Conservation (phyloP, 2,329 filamentous ascomycete species). For the Clonostachys chloroleuca region DNA sequence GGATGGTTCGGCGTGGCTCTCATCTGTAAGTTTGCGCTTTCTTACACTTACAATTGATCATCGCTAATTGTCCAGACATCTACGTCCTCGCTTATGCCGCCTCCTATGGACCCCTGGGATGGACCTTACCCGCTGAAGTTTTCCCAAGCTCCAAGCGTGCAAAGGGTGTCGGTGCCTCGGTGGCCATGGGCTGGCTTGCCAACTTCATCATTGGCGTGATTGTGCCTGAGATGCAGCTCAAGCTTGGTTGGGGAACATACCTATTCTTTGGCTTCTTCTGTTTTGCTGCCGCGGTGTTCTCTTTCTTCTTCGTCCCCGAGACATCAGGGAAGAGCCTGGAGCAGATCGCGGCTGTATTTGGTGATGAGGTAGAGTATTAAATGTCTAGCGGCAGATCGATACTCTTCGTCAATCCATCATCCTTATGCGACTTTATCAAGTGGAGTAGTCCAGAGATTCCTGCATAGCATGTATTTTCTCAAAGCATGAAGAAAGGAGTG, state of each 20-base stretch:
- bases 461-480: too few relatives aligned
- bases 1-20: conserved; percentile 33
- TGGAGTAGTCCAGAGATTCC: too few relatives aligned
- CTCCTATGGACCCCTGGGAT: conserved; percentile 49
- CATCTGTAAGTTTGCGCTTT: background rate
- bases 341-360: background rate
- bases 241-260: background rate
- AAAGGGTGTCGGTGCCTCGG: conserved; percentile 49
- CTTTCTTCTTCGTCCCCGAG: background rate
- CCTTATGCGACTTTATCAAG: too few relatives aligned
- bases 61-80: background rate
- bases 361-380: background rate
- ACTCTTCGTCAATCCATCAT: too few relatives aligned
- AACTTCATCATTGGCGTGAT: conserved; percentile 50
- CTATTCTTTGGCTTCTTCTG: background rate
- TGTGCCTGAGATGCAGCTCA: background rate
- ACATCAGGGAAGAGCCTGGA: background rate
- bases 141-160: conserved; percentile 58
- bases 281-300: background rate
- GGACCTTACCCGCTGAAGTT: conserved; percentile 49
- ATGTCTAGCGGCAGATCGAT: too few relatives aligned
- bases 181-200: conserved; percentile 39
- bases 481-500: too few relatives aligned
- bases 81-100: conserved; percentile 58
- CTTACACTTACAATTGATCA: background rate